Evolutionary conservation across 257 asterid genomes (phyloP), one percentile per base, ranked within the genome.

Genomic region (Solanum bulbocastanum): DNA sequence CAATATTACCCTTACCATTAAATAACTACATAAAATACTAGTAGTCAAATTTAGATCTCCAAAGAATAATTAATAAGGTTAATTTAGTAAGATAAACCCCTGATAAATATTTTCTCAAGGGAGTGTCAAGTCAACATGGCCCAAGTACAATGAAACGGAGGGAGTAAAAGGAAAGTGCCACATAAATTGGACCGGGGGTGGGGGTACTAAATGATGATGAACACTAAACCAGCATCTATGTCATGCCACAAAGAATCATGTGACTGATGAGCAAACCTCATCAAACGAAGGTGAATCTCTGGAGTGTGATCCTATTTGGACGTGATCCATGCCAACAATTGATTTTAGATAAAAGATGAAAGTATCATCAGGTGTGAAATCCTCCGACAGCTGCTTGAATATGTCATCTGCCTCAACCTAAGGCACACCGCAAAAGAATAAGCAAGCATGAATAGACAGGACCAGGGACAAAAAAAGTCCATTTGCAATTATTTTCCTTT

Each of bases 291-390:
- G 96, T 74, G 98, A 93, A 73, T 91, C 98, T 88, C 93, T 93
- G 83, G 94, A 91, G 90, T 89, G 93, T 25, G 92, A 92, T 71
- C 88, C 91, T 52, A 87, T 86, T 85, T 92, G 96, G 86, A 87
- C 86, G 89, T 93, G 93, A 89, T 95, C 94, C 91, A 93, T 89
- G 88, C 91, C 92, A 66, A 92, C 92, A 91, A 92, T 90, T 85
- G 97, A 91, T 92, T 94, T 95, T 14, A 94, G 92, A 76, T 94
- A 97, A 88, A 94, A 96, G 91, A 94, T 88, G 91, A 97, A 94
- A 56, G 94, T 92, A 58, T 97, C 99, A 89, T 97, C 99, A 27
- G 98, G 98, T 23, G 91, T 92, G 87, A 95, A 97, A 87, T 87
- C 95, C 91, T 96, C 98, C 1, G 96, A 93, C 32, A 97, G 94